Base-by-base conservation (phyloP, 129 eudicot genomes). In the Solidago caesia region DNA sequence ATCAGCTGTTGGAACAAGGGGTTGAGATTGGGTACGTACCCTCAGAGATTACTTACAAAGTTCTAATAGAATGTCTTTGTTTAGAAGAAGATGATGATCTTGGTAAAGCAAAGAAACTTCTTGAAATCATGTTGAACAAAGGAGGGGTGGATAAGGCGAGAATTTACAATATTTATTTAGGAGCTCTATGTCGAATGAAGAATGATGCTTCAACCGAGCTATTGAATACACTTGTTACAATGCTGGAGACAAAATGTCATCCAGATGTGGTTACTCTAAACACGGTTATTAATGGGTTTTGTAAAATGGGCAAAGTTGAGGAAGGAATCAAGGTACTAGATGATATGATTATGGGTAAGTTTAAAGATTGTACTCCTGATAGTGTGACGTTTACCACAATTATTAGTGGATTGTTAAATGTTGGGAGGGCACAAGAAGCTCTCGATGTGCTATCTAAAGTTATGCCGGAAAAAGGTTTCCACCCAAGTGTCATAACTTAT, bases 221-320 rank as follows among this genome's bases (percentile, higher is more conserved):
- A 62, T 73, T 91, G 46, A 95, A 95, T 53, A 81, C 80, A 1
- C 91, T 95, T 70, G 86, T 87, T 33, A 45, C 70, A 15, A 95
- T 95, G 99, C 84, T 88, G 52, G 89, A 88, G 77, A 71, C 76
- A 2, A 77, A 81, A 21, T 88, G 93, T 79, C 87, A 85, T 46
- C 99, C 97, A 2, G 99, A 95, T 74, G 77, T 95, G 8, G 79
- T 94, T 58, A 90, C 89, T 6, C 82, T 94, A 8, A 94, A 94
- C 79, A 90, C 97, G 0, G 85, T 95, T 12, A 75, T 95, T 10
- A 81, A 85, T 33, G 97, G 96, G 6, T 87, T 95, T 15, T 95
- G 99, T 77, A 85, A 84, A 72, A 80, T 82, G 87, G 99, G 93
- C 12, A 85, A 77, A 77, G 84, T 95, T 53, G 87, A 79, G 43